Base-by-base conservation (phyloP, 306 rosid genomes). In the Citrullus mucosospermus region DNA sequence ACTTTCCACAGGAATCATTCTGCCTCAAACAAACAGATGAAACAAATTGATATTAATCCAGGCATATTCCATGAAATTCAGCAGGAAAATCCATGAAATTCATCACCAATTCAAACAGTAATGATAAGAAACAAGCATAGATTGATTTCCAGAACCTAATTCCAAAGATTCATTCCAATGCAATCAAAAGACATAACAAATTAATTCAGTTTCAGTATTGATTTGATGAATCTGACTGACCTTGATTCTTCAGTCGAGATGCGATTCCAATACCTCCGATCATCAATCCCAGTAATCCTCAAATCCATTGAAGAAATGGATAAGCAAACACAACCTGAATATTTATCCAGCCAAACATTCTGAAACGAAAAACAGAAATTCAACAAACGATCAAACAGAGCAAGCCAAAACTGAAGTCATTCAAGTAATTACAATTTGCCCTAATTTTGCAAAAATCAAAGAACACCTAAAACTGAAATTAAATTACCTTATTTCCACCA, bases 261-360 rank as follows among this genome's bases (percentile, higher is more conserved):
- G 60, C 80, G 82, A 59, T 88, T 90, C 96, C 96, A 90, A 79
- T 90, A 90, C 80, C 96, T 88, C 4, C 92, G 77, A 83, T 90
- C 96, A 82, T 88, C 92, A 75, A 96, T 91, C 66, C 98, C 97
- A 0, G 99, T 96, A 39, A 96, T 91, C 9, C 92, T 87, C 65
- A 96, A 83, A 36, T 93, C 99, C 85, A 88, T 91, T 0, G 91
- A 87, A 44, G 98, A 85, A 77, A 96, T 70, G 16, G 91, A 86
- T 84, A 96, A 25, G 81, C 96, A 96, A 60, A 86, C 84, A 76
- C 90, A 85, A n/a, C 97, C 97, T 20, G 88, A 81, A 78, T 86
- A 71, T 78, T 89, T 89, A 82, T 96, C 93, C 87, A 96, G 75
- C 99, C 99, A 96, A 79, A 90, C 89, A 67, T 86, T 96, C 98